Evolutionary conservation across 176 grass and related monocot genomes (phyloP).

Genomic region (Chloris gayana): DNA sequence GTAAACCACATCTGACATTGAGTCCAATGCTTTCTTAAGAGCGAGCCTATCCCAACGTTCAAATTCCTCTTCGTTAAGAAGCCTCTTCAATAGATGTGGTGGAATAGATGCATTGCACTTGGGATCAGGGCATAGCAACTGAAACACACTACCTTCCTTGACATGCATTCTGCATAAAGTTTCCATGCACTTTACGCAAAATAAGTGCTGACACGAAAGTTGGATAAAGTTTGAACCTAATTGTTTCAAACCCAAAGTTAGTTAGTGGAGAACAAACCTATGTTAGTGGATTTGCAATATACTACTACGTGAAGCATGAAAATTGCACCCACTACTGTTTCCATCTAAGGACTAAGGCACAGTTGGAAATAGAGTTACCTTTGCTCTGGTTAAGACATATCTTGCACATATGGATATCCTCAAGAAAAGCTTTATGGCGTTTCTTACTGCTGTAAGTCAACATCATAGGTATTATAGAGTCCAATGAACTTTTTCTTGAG

Average conservation of each 20-base stretch:
- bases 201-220: conserved; percentile 37
- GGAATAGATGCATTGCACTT: conserved; percentile 51
- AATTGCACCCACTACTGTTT: background rate
- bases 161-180: conserved; percentile 53
- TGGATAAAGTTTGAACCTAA: conserved; percentile 44
- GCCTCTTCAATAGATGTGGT: conserved; percentile 49
- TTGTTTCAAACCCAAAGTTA: conserved; percentile 27
- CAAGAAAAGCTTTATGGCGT: background rate
- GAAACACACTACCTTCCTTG: conserved; percentile 49
- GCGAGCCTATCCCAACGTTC: conserved; percentile 57
- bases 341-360: background rate
- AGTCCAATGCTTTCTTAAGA: conserved; percentile 58
- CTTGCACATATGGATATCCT: background rate
- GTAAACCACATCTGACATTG: conserved; percentile 56
- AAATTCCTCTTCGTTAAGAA: conserved; percentile 51
- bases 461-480: conserved; percentile 52
- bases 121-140: conserved; percentile 52
- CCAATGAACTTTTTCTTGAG: conserved; percentile 33
- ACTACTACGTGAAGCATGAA: background rate
- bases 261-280: background rate
- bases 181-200: conserved; percentile 38
- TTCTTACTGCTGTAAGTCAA: conserved; percentile 36
- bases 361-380: background rate
- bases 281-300: background rate
- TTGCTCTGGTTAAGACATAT: background rate